Base-by-base conservation (phyloP, 2,329 filamentous ascomycete species). In the Trichoderma simmonsii region DNA sequence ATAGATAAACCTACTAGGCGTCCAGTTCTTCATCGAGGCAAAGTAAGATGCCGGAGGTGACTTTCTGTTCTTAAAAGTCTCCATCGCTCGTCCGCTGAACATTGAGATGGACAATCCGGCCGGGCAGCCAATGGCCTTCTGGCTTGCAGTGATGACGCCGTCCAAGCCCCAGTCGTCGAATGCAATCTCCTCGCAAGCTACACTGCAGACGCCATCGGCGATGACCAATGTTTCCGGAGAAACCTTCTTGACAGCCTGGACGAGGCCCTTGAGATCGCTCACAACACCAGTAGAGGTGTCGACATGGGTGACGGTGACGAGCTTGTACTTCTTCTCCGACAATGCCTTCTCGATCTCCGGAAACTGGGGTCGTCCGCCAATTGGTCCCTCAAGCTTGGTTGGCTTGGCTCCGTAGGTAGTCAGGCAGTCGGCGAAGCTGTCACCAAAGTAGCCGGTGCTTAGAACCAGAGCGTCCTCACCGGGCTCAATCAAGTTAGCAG, bases 251-350 rank as follows among this genome's bases (percentile, higher is more conserved):
- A 98, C 93, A 64, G 97, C 85, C 79, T 95, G 92, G 39, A 94
- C 90, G 71, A 99, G 85, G 71, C 90, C 86, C 86, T 97, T 92
- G 78, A 98, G 89, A 81, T 98, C 95, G 79, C 93, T 97, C 64
- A 99, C 86, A 30, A 99, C 96, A 76, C 96, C 96, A 48, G 96
- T 99, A 4, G 95, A 98, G 28, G 96, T 99, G 80, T 99, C 96
- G 74, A 98, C 95, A 81, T 99, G 96, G 12, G 96, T 99, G 75
- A 98, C 92, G 56, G 95, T 98, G 78, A 99, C 84, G 74, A 95
- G 82, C 88, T 98, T 98, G 88, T 97, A 98, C 79, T 93, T 90
- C 86, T 96, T 97, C 86, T 93, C 90, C 82, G 91, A 92, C 75
- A 99, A 86, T 3, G 95, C 94, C 83, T 92, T 89, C 85, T 98